phyloP scores from a whole-genome alignment of 768 basidiomycete genomes.

The Tylopilus intermedius region DNA sequence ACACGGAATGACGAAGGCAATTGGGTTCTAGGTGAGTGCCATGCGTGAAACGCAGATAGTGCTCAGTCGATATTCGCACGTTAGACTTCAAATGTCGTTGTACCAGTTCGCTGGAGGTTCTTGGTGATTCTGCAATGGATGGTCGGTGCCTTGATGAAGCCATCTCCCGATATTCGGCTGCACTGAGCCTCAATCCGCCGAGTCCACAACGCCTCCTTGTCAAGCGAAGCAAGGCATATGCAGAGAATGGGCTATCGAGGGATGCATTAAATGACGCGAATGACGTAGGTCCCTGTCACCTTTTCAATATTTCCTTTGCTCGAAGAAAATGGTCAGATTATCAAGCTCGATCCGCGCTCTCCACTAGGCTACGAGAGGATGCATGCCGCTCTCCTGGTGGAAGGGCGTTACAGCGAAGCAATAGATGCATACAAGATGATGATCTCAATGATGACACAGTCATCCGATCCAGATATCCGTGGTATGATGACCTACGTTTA shows the following conservation, averaged over 20 bases:
- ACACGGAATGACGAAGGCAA: neutral
- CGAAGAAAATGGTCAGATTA: neutral
- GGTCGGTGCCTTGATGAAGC: neutral
- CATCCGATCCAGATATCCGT: neutral
- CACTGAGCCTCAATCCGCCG: neutral
- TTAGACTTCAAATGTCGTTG: neutral
- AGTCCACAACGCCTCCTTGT: neutral
- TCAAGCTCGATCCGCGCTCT: neutral
- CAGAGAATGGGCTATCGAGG: neutral
- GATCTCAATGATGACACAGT: neutral
- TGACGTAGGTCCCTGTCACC: neutral
- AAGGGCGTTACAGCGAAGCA: neutral
- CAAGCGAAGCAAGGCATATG: slow-evolving; percentile 9
- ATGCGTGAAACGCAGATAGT: neutral
- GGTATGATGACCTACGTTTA: neutral
- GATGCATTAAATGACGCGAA: slow-evolving; percentile 4
- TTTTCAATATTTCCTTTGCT: neutral
- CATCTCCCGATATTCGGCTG: slow-evolving; percentile 1
- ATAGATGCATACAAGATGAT: neutral
- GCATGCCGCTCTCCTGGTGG: neutral
- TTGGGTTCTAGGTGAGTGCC: neutral
- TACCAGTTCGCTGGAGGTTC: neutral
- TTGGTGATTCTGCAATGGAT: neutral
- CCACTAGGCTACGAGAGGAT: neutral
- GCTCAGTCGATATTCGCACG: neutral